Evolutionary conservation across 1,284 basidiomycete species (phyloP).

Genomic region (Leccinum subfulvum): DNA sequence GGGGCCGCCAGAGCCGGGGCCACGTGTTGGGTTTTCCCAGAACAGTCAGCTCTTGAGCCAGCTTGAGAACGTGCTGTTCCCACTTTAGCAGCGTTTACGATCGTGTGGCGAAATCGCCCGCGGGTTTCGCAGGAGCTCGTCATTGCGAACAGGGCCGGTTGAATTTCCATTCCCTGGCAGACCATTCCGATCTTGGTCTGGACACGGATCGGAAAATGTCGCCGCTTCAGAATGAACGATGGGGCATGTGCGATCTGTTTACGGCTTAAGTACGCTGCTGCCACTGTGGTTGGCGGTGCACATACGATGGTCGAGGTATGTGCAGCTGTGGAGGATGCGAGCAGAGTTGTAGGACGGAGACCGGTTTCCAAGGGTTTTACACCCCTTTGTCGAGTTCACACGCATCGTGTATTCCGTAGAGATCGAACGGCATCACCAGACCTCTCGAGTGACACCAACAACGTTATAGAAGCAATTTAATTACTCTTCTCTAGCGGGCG

Average conservation of each 20-base stretch:
- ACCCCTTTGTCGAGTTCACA: constrained; percentile 7
- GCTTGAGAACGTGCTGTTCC: constrained; percentile 15
- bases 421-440: constrained; percentile 24
- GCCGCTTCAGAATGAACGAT: constrained; percentile 2
- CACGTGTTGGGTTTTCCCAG: constrained; percentile 21
- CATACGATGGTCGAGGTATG: not conserved
- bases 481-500: constrained; percentile 26
- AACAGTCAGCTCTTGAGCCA: constrained; percentile 10
- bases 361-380: constrained; percentile 7
- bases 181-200: not conserved
- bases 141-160: constrained; percentile 15
- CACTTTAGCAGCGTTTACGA: constrained; percentile 20
- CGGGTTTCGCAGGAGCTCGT: constrained; percentile 26
- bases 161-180: not conserved
- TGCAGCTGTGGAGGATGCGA: not conserved
- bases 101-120: constrained; percentile 17
- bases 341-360: not conserved
- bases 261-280: too few relatives aligned
- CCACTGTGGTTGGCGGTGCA: not conserved
- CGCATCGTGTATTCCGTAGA: constrained; percentile 14
- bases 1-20: constrained; percentile 4
- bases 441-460: constrained; percentile 17
- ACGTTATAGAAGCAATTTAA: constrained; percentile 31
- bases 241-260: constrained; percentile 2
- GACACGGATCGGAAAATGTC: constrained; percentile 1